These are phyloP conservation scores for Nothomitra cinnamomea DNA, from an alignment of 2,329 filamentous ascomycete genomes.

Conservation along the genomic window DNA sequence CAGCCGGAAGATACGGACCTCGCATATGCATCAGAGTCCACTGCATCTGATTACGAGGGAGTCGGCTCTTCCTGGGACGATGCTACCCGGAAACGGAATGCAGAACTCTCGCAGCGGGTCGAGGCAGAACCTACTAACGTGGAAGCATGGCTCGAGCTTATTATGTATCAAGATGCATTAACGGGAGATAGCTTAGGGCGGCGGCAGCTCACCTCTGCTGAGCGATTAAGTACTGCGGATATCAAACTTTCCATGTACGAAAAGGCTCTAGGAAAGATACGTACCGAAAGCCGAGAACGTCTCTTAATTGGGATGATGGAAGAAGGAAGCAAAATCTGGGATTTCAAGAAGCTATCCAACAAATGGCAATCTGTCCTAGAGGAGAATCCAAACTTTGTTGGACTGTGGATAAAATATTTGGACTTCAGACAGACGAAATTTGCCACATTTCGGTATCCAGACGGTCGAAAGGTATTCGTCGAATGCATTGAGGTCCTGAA, in stretches of 20 bases:
- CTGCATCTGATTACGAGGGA: conserved; percentile 22
- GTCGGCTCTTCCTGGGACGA: conserved; percentile 16
- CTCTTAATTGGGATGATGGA: conserved; percentile 54
- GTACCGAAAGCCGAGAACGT: conserved; percentile 32
- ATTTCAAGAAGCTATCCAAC: conserved; percentile 36
- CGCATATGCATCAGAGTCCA: conserved; percentile 29
- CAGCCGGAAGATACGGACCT: conserved; percentile 31
- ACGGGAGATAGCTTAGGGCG: conserved; percentile 32
- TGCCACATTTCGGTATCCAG: conserved; percentile 48
- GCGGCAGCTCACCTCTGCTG: conserved; percentile 36
- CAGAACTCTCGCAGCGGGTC: conserved; percentile 45
- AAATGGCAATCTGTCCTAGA: conserved; percentile 49
- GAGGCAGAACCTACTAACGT: conserved; percentile 50
- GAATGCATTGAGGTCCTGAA: conserved; percentile 34
- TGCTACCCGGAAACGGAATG: conserved; percentile 28
- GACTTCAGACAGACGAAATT: conserved; percentile 55
- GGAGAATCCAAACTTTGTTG: conserved; percentile 38
- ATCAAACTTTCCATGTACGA: conserved; percentile 68
- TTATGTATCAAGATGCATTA: conserved; percentile 57
- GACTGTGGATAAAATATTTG: conserved; percentile 57
- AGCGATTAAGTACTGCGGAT: conserved; percentile 53
- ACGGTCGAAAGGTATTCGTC: conserved; percentile 41
- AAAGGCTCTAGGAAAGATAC: conserved; percentile 48
- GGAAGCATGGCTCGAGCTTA: conserved; percentile 60
- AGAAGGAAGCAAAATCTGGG: conserved; percentile 62